phyloP scores from a whole-genome alignment of 805 yeast species.

The Kodamaea nitidulidarum region DNA sequence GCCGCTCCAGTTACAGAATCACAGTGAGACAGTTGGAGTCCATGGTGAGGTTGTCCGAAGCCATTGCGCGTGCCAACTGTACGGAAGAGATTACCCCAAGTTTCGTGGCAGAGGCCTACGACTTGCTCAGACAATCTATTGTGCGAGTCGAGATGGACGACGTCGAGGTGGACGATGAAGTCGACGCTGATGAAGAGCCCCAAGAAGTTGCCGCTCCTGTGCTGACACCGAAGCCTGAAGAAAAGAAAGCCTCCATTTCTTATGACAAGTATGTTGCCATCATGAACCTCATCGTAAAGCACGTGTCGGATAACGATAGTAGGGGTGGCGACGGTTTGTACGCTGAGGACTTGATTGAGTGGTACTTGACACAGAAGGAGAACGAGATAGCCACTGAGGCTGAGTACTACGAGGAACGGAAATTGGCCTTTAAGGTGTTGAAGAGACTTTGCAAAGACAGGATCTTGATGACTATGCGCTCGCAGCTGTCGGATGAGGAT shows the following conservation, averaged over 20 bases:
- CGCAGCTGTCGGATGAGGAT: constrained; percentile 19
- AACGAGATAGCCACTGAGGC: constrained; percentile 64
- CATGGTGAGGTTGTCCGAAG: constrained; percentile 89
- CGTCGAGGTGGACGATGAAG: constrained; percentile 66
- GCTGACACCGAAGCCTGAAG: constrained; percentile 4
- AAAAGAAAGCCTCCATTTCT: constrained; percentile 48
- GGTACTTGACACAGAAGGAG: constrained; percentile 76
- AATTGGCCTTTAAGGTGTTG: constrained; percentile 72
- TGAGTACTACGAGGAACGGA: constrained; percentile 67
- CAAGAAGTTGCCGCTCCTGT: constrained; percentile 12
- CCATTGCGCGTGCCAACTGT: constrained; percentile 95
- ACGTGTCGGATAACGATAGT: constrained; percentile 52
- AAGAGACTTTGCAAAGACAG: constrained; percentile 80
- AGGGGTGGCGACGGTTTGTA: constrained; percentile 58
- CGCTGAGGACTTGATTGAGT: constrained; percentile 65
- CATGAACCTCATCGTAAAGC: constrained; percentile 72
- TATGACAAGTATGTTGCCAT: constrained; percentile 84
- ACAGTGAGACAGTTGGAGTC: constrained; percentile 96
- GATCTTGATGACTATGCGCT: constrained; percentile 59
- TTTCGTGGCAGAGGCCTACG: constrained; percentile 92
- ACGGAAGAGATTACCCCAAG: constrained; percentile 78
- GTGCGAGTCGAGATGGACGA: constrained; percentile 94
- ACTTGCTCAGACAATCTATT: constrained; percentile 81
- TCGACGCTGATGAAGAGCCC: constrained; percentile 10
- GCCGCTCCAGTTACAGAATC: constrained; percentile 83